Base-by-base conservation (phyloP, 2,329 filamentous ascomycete species). In the Aspergillus pseudotamarii region DNA sequence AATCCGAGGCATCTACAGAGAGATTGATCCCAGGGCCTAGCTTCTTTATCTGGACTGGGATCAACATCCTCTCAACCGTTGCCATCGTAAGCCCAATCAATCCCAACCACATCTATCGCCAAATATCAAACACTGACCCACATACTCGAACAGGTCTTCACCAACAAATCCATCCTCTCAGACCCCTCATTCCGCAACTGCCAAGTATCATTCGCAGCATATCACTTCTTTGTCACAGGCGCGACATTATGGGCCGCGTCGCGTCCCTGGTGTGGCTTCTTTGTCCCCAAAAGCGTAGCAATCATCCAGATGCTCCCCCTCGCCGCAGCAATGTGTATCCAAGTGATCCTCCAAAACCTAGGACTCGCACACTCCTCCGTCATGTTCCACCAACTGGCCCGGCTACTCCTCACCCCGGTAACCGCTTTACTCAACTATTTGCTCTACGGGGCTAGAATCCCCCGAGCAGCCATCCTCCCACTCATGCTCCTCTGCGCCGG, bases 191-290 rank as follows among this genome's bases (percentile, higher is more conserved):
- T 70, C 41, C 62, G 61, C 43, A 66, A 68, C 57, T 67, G 66
- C 26, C 68, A 70, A 59, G 55, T 69, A 5, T 66, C 68, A n/a
- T 68, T 70, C 51, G 68, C 68, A 3, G 63, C 67, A 14, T 70
- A 70, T 54, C 68, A 70, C 45, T 70, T 70, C 62, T 68, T 65
- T 26, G 64, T 70, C 48, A 70, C 68, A 3, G 67, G 66, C 2
- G 55, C 58, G 26, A 69, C 68, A 11, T 43, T 70, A 55, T 70
- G 67, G 67, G 53, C 62, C 3, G 61, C 61, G 8, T 70, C 68
- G 6, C 66, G 64, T 3, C 61, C 66, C 6, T 64, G 60, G 54
- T 69, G 63, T 53, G 66, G 64, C 51, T 51, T 64, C 30, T 70
- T 70, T 53, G 48, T 59, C n/a, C 64, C 66, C 1, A 70, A 70